Evolutionary conservation across 768 basidiomycete genomes (phyloP), one percentile per base, ranked within the genome.

Genomic region (Atractiella rhizophila): DNA sequence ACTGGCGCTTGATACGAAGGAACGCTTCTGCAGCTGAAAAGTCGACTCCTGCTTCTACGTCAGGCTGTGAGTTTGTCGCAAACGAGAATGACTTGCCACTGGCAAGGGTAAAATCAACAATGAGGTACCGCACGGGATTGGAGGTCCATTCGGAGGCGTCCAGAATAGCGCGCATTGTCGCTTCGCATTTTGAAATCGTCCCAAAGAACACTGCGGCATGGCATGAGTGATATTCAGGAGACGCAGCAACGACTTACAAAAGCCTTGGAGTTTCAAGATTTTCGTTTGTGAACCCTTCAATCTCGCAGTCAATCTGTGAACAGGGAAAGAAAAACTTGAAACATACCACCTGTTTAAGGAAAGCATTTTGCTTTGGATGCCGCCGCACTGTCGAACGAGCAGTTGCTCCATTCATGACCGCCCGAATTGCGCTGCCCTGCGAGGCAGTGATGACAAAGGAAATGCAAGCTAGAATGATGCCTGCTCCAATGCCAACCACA

Each of bases 381-480:
- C 88, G 65, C 9, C 88, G 72, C 4, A 96, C 88, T 1, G 85
- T 81, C 2, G 85, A 91, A 57, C 82, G 71, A 0, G 76, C 75
- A 39, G 26, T 30, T 31, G 27, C 20, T 16, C 31, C 42, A 19
- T 20, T 37, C 19, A 79, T 73, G 28, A 82, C 66, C 0, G 74
- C 68, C 8, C 88, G 71, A 45, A 98, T 83, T 48, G 82, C 81
- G 33, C 69, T 61, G 13, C 80, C 59, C 51, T 75, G 76, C 0
- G 85, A 91, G 44, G 79, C 88, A 53, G 88, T 81, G 2, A 96
- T 67, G n/a, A 98, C 88, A 54, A 98, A 98, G 63, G 88, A 91
- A 59, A 94, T 66, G 52, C 76, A 35, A 21, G 37, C 24, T 3
- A 26, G 28, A 0, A 33, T 21, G 11, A 35, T 63, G 53, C 88